Percentiles rank a stretch among this genome's conserved stretches.
These are phyloP conservation scores for Fusarium keratoplasticum DNA, from an alignment of 2,329 filamentous ascomycete genomes.

Conservation along the genomic window DNA sequence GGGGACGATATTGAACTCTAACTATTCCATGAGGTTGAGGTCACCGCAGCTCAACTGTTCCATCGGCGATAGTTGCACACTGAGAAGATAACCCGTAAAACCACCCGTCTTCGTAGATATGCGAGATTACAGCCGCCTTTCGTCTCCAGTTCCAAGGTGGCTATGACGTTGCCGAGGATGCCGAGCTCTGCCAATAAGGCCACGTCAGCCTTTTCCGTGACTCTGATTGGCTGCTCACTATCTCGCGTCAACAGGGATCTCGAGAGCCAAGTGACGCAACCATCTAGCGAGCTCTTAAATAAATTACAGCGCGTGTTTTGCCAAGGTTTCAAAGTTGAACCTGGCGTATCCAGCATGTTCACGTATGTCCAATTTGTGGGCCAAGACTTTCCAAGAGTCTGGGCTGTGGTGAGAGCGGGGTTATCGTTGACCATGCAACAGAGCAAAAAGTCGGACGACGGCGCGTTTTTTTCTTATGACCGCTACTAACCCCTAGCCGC, in stretches of 20 bases:
- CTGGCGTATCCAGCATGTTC: not conserved
- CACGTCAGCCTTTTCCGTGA: constrained; percentile 15
- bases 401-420: not conserved
- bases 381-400: constrained; percentile 1
- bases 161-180: constrained; percentile 19
- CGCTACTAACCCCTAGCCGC: not conserved
- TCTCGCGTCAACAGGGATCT: not conserved
- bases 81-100: not conserved
- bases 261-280: not conserved
- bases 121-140: not conserved
- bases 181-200: not conserved
- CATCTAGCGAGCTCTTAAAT: not conserved
- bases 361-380: not conserved
- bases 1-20: not conserved
- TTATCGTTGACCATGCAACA: constrained; percentile 27
- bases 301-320: not conserved
- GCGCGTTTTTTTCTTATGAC: not conserved
- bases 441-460: not conserved
- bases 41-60: not conserved
- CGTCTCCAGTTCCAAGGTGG: not conserved
- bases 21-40: not conserved
- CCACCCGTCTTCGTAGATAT: not conserved
- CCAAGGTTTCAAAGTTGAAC: not conserved
- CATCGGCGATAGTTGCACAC: not conserved
- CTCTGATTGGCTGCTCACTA: not conserved